These are phyloP conservation scores for Polychaeton citri DNA, from an alignment of 2,329 filamentous ascomycete genomes.

Conservation along the genomic window DNA sequence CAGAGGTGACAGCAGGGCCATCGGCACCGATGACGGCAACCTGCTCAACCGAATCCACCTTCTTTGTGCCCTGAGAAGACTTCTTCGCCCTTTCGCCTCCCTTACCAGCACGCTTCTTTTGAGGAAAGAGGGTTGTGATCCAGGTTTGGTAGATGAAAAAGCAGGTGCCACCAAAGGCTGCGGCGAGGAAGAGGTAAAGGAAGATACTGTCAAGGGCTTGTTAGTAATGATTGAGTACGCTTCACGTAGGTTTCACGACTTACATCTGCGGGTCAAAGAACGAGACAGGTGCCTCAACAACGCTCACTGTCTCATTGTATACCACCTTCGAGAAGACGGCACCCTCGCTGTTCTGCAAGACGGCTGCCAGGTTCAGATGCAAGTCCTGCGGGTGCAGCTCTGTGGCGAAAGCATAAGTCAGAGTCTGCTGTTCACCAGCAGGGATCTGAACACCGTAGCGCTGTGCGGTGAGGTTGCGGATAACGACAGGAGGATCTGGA, in stretches of 20 bases:
- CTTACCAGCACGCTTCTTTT: constrained; percentile 50
- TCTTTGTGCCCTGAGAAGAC: constrained; percentile 51
- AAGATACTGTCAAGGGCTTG: constrained; percentile 56
- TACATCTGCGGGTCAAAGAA: constrained; percentile 95
- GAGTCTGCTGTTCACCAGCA: constrained; percentile 59
- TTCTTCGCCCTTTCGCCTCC: constrained; percentile 52
- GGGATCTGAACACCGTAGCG: constrained; percentile 62
- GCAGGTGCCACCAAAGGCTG: constrained; percentile 62
- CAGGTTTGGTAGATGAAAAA: constrained; percentile 99
- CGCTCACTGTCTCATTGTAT: constrained; percentile 68
- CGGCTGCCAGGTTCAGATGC: constrained; percentile 59
- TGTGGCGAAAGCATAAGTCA: constrained; percentile 74
- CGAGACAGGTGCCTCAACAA: constrained; percentile 84
- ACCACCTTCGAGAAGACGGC: constrained; percentile 63
- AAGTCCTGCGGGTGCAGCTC: constrained; percentile 92
- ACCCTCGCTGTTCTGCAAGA: constrained; percentile 55
- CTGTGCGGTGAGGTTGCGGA: constrained; percentile 74
- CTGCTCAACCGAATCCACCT: constrained; percentile 47
- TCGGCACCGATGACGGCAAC: constrained; percentile 55
- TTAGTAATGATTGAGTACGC: constrained; percentile 2
- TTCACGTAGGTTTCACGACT: constrained; percentile 21
- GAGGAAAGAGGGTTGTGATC: constrained; percentile 91
- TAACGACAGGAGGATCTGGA: constrained; percentile 40
- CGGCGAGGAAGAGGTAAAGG: constrained; percentile 83
- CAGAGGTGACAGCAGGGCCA: constrained; percentile 53